Evolutionary conservation across 768 basidiomycete genomes (phyloP).

Genomic region (Suillus placidus): DNA sequence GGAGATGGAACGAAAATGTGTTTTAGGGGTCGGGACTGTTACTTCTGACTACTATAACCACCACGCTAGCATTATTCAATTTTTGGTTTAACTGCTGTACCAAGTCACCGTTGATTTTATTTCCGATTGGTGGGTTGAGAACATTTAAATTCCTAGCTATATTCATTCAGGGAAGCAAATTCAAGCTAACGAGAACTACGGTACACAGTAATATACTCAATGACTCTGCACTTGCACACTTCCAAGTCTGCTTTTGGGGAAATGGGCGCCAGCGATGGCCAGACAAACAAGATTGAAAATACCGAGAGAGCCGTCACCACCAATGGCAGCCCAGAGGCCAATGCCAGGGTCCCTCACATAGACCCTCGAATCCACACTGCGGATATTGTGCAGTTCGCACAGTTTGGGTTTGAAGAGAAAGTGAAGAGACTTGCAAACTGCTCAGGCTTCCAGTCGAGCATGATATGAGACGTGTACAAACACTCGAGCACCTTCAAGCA

Average conservation of each 20-base stretch:
- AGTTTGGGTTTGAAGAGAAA: not conserved
- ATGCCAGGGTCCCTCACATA: not conserved
- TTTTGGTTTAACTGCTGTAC: not conserved
- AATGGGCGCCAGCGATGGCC: not conserved
- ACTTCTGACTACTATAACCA: not conserved
- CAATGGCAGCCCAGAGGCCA: not conserved
- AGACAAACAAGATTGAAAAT: not conserved
- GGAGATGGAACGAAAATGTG: not conserved
- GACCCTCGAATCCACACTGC: not conserved
- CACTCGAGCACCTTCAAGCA: not conserved
- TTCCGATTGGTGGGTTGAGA: not conserved
- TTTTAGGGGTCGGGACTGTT: not conserved
- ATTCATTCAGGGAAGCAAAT: no score
- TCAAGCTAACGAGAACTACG: conserved; percentile 11
- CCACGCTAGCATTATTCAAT: not conserved
- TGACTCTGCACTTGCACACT: conserved; percentile 41
- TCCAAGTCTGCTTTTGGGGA: not conserved
- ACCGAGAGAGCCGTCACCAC: not conserved
- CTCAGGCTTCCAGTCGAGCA: not conserved
- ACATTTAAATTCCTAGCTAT: not conserved
- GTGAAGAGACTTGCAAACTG: not conserved
- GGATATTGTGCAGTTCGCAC: not conserved
- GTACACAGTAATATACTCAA: conserved; percentile 32
- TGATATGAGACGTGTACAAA: not conserved
- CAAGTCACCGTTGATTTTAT: not conserved